phyloP scores from a whole-genome alignment of 2,329 filamentous ascomycete species.

The Paecilomyces niveus region DNA sequence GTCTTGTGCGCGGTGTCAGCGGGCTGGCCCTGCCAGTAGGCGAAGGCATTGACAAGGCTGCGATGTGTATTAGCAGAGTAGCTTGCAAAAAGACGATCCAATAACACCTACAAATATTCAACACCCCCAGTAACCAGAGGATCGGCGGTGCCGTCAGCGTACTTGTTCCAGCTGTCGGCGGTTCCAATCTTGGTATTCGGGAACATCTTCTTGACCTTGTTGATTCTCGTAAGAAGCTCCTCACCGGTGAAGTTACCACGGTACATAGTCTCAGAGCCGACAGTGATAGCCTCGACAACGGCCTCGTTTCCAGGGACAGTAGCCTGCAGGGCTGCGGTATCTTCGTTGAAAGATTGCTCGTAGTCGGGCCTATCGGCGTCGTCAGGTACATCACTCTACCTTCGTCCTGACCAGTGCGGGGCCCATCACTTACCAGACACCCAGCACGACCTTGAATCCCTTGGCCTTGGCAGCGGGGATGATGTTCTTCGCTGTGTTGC shows the following conservation, averaged over 20 bases:
- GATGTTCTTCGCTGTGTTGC: conserved; percentile 56
- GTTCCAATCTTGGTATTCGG: conserved; percentile 55
- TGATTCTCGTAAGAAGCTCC: conserved; percentile 55
- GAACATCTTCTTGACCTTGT: conserved; percentile 52
- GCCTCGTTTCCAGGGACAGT: conserved; percentile 41
- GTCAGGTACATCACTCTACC: conserved; percentile 1
- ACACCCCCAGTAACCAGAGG: conserved; percentile 54
- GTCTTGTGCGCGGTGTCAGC: conserved; percentile 53
- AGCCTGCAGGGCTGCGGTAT: conserved; percentile 52
- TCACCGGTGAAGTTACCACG: conserved; percentile 58
- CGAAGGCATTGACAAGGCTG: conserved; percentile 60
- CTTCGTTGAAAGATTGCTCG: conserved; percentile 53
- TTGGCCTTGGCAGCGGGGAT: conserved; percentile 59
- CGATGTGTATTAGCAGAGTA: background rate
- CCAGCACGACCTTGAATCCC: conserved; percentile 61
- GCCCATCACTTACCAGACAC: conserved; percentile 52
- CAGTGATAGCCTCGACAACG: conserved; percentile 61
- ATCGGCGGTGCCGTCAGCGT: conserved; percentile 60
- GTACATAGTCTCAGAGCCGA: conserved; percentile 65
- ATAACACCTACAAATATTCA: conserved; percentile 46
- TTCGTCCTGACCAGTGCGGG: background rate
- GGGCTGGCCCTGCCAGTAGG: conserved; percentile 62
- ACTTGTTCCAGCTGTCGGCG: conserved; percentile 69
- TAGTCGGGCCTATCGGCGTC: conserved; percentile 49
- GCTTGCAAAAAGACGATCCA: background rate